phyloP scores from a whole-genome alignment of 768 basidiomycete genomes.

The Chalciporus sphaerocephalus region DNA sequence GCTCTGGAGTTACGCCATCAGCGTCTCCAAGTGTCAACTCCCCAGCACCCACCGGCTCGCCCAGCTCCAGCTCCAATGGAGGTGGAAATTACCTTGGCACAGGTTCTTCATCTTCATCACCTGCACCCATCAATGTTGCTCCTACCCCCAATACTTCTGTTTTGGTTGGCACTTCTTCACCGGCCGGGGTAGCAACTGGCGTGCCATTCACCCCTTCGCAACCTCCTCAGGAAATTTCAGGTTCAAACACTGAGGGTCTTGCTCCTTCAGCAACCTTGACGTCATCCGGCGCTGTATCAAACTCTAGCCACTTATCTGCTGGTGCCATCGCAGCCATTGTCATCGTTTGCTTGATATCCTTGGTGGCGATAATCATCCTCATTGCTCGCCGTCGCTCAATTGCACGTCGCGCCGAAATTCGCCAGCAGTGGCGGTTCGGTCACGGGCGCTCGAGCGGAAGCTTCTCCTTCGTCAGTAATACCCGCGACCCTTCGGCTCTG shows the following conservation, averaged over 20 bases:
- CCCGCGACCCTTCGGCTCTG: conserved; percentile 10
- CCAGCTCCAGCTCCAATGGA: neutral
- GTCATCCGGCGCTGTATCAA: conserved; percentile 6
- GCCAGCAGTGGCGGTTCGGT: conserved; percentile 44
- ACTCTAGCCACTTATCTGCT: conserved; percentile 33
- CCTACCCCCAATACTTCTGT: neutral
- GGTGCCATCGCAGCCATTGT: conserved; percentile 48
- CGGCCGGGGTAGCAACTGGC: neutral
- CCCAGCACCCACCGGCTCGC: neutral
- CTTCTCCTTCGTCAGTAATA: conserved; percentile 6
- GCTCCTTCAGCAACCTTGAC: conserved; percentile 12
- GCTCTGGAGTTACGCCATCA: neutral
- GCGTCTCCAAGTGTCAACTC: neutral
- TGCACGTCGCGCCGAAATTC: conserved; percentile 39
- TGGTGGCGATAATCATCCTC: conserved; percentile 37
- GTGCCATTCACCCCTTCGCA: conserved; percentile 3
- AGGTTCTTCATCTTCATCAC: neutral
- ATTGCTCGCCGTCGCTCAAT: conserved; percentile 45
- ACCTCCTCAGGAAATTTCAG: conserved; percentile 4
- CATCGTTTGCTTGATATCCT: conserved; percentile 27
- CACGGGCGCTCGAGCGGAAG: conserved; percentile 10
- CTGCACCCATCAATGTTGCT: neutral
- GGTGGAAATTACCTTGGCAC: neutral
- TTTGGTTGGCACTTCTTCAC: neutral
- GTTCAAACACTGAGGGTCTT: conserved; percentile 10